phyloP scores from a whole-genome alignment of 164 flowering plant genomes.

The Dillenia suffruticosa region DNA sequence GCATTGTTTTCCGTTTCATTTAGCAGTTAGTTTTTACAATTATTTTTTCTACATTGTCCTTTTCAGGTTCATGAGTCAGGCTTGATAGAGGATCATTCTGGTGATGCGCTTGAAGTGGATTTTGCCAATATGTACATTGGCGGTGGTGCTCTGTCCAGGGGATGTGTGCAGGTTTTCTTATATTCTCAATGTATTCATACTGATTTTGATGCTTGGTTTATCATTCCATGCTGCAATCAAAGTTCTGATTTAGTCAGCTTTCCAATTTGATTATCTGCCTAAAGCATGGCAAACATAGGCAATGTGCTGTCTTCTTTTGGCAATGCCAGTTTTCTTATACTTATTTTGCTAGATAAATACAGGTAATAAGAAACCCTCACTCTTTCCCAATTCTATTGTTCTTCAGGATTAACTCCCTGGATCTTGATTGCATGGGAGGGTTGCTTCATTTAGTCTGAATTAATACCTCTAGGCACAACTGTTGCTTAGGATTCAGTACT shows the following conservation, averaged over 20 bases:
- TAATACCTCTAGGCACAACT: no score
- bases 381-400: no score
- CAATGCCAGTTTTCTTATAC: no score
- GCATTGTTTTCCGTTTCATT: not conserved
- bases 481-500: no score
- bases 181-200: not conserved
- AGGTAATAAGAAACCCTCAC: no score
- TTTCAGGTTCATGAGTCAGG: constrained; percentile 59
- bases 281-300: no score
- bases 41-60: constrained; percentile 4
- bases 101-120: constrained; percentile 83
- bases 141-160: constrained; percentile 83
- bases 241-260: not conserved
- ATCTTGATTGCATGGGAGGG: no score
- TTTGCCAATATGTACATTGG: constrained; percentile 93
- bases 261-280: no score
- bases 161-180: constrained; percentile 80
- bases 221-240: not conserved
- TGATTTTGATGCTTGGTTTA: not conserved
- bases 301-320: no score
- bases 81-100: constrained; percentile 67
- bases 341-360: no score
- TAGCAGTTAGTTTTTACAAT: not conserved
- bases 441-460: no score
- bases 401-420: no score